Evolutionary conservation across 108 stramenopile genomes (phyloP), one percentile per base, ranked within the genome.

Genomic region (Bacterosira constricta): DNA sequence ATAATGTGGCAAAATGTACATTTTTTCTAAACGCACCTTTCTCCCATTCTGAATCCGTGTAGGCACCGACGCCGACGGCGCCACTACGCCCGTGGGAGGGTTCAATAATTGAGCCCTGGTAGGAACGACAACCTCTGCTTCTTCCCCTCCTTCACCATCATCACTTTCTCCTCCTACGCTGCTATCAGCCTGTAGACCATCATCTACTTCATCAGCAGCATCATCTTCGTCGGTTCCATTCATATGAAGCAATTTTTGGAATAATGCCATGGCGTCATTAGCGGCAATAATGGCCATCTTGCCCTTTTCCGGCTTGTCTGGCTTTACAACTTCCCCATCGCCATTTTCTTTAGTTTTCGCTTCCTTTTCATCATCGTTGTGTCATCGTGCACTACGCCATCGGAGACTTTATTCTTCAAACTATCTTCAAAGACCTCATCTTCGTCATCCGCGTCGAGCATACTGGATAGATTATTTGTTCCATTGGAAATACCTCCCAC

Each of bases 191-290:
- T 44, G 76, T 36, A 46, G 53, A 15, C 31, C 71, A 38, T 56
- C 66, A 41, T 49, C 62, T 13, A 57, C 54, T 17, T 75, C 67
- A 34, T 60, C 82, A 1, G 62, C 73, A 32, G 61, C 58, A 36
- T 71, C 57, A 3, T 55, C 58, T 18, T 50, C 79, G 9, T 63
- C 56, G 20, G 69, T 42, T 36, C 59, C 65, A 64, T 63, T 73
- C 76, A 84, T 73, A 51, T 71, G 71, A 53, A 84, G 77, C 45
- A 84, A 73, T 64, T 84, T 84, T 23, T 77, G 77, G 41, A 84
- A 78, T 32, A 84, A 54, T 12, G 75, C 70, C 21, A 78, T 63
- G 49, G 83, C 76, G 29, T 81, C 75, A 38, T 54, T 44, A 17
- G n/a, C n/a, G n/a, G 71, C 45, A 50, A 50, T 36, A 27, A 81